These are phyloP conservation scores for Claviceps sp. DNA, from an alignment of 2,329 filamentous ascomycete species.

Conservation along the genomic window DNA sequence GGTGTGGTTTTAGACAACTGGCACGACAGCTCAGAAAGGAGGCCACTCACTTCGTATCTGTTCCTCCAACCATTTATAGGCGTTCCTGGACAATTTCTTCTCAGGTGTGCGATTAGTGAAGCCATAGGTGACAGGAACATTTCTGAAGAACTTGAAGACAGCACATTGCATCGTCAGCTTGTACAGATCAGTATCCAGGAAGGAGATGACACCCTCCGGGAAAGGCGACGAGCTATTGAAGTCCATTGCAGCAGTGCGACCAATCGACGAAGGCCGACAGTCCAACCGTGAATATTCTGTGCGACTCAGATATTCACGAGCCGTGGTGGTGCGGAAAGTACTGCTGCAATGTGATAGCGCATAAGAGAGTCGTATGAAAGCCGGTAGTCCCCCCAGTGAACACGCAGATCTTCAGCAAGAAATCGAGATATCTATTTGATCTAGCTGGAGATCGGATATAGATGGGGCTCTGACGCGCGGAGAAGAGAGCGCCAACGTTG, in stretches of 20 bases:
- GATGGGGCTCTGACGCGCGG: neutral
- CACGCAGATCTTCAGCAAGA: neutral
- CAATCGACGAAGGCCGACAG: neutral
- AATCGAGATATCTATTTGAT: neutral
- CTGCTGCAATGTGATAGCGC: neutral
- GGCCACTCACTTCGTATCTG: conserved; percentile 62
- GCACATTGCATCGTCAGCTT: conserved; percentile 99
- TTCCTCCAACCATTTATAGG: conserved; percentile 71
- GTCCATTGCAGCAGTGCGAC: conserved; percentile 32
- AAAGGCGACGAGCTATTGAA: conserved; percentile 54
- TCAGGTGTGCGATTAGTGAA: conserved; percentile 93
- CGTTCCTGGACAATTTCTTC: conserved; percentile 75
- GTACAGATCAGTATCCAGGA: conserved; percentile 77
- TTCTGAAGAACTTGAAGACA: conserved; percentile 80
- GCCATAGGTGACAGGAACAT: conserved; percentile 72
- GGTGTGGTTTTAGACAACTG: neutral
- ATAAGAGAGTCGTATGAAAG: neutral
- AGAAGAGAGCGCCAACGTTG: neutral
- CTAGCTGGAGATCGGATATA: too few relatives aligned
- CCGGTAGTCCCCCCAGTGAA: neutral
- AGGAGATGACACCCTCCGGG: conserved; percentile 67
- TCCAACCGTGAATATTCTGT: neutral
- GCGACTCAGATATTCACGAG: neutral
- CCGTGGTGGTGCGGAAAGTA: neutral
- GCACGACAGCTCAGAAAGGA: neutral